Evolutionary conservation across 148 eudicot genomes (phyloP).

Genomic region (Rhododendron mucronatum): DNA sequence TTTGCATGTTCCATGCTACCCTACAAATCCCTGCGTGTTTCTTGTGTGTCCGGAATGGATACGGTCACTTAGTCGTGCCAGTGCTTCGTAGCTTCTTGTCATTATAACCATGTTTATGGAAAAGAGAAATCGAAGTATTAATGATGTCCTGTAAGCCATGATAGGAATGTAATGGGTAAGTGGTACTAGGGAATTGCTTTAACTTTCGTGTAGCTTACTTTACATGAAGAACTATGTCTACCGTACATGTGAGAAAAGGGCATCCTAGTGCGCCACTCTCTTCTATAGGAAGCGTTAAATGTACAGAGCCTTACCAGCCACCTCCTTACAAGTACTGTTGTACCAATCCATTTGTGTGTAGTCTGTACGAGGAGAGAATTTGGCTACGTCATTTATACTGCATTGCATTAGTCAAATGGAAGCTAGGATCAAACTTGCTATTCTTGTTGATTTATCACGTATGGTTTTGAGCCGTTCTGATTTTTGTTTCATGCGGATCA

Average conservation of each 20-base stretch:
- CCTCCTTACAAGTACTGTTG: neutral
- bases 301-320: neutral
- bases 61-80: neutral
- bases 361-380: neutral
- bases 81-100: neutral
- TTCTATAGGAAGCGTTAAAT: neutral
- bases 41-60: neutral
- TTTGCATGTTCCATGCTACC: neutral
- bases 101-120: neutral
- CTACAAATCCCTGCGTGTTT: neutral
- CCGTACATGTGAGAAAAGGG: neutral
- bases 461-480: neutral
- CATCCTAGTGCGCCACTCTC: neutral
- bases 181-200: neutral
- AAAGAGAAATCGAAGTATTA: neutral
- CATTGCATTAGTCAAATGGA: neutral
- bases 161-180: neutral
- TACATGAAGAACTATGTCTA: neutral
- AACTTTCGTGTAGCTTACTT: neutral
- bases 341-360: neutral
- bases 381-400: neutral
- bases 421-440: neutral
- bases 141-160: neutral
- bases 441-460: neutral
- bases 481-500: conserved; percentile 16